Evolutionary conservation across 257 asterid genomes (phyloP), one percentile per base, ranked within the genome.

Genomic region (Marsdenia floribunda): DNA sequence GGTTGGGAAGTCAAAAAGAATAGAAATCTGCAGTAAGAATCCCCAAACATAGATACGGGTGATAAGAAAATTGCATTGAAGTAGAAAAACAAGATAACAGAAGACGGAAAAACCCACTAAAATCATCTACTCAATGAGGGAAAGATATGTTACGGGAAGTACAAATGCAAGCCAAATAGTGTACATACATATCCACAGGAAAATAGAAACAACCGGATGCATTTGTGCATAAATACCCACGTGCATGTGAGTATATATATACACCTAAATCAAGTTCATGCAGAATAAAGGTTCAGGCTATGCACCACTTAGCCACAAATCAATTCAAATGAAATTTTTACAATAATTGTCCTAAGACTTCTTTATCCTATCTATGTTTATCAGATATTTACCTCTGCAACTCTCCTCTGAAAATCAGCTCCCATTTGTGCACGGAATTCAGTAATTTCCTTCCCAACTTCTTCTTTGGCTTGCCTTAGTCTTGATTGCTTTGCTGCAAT

Each of bases 401-500:
- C 75, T 87, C 92, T 94, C 82, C 83, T 89, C 95, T 94, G 96
- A 82, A 83, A 89, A 12, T 90, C 97, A 8, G 98, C 96, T 79
- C 92, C 98, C 93, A 90, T 76, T 72, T 90, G 97, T 61, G 99
- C 91, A 81, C 97, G 98, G 72, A 88, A 94, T 7, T 87, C 92
- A 72, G 97, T 88, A 77, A 92, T 84, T 75, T 94, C 99, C 86
- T 79, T 94, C 86, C 86, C 96, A 9, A 98, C 99, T 78, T 94
- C 99, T 72, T 92, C 96, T 79, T 92, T 94, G 54, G 99, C 98
- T 84, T 90, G 97, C 76, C 86, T 94, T 80, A 94, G 66, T 81
- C 98, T 89, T 65, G 92, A 92, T 80, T 84, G 96, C 79, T 94
- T 94, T 52, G 89, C 99, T 94, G 91, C 82, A 71, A 6, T n/a